Conservation (phyloP, 2,329 filamentous ascomycete genomes). For the Volutella citrinella region DNA sequence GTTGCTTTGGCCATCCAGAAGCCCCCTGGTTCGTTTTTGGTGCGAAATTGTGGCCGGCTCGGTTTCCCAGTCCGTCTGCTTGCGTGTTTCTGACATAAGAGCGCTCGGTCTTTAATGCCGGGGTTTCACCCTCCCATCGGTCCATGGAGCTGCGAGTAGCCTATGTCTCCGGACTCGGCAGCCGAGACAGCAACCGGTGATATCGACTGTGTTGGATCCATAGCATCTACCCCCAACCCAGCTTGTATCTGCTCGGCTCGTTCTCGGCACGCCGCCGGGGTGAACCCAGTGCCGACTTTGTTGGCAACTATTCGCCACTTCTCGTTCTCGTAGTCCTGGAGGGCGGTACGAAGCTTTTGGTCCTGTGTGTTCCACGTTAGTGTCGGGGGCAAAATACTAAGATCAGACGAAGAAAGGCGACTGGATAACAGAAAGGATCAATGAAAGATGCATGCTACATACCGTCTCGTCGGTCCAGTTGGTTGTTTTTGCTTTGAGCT, state of each 20-base stretch:
- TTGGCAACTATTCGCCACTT: slow-evolving; percentile 90
- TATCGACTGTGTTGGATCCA: slow-evolving; percentile 53
- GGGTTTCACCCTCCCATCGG: too few relatives aligned
- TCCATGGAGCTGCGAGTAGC: too few relatives aligned
- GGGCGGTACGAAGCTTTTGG: slow-evolving; percentile 70
- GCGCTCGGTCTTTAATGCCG: not conserved
- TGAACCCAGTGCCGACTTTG: slow-evolving; percentile 88
- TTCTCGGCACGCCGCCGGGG: slow-evolving; percentile 81
- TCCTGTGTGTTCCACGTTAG: slow-evolving; percentile 50
- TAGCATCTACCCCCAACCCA: slow-evolving; percentile 38
- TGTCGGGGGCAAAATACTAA: not conserved
- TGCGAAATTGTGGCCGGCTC: too few relatives aligned
- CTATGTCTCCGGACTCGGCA: slow-evolving; percentile 22
- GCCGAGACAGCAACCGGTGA: slow-evolving; percentile 42
- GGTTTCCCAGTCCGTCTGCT: too few relatives aligned
- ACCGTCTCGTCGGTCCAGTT: slow-evolving; percentile 94
- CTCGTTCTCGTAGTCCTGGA: slow-evolving; percentile 85
- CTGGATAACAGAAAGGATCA: not conserved
- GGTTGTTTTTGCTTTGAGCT: slow-evolving; percentile 89
- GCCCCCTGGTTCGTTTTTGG: too few relatives aligned
- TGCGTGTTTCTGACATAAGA: not conserved
- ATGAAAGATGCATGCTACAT: slow-evolving; percentile 33
- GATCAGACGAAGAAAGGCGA: not conserved
- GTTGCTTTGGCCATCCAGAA: too few relatives aligned
- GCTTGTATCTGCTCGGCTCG: slow-evolving; percentile 70